Conservation (phyloP, 139 green algal species). For the Closterium sp. region DNA sequence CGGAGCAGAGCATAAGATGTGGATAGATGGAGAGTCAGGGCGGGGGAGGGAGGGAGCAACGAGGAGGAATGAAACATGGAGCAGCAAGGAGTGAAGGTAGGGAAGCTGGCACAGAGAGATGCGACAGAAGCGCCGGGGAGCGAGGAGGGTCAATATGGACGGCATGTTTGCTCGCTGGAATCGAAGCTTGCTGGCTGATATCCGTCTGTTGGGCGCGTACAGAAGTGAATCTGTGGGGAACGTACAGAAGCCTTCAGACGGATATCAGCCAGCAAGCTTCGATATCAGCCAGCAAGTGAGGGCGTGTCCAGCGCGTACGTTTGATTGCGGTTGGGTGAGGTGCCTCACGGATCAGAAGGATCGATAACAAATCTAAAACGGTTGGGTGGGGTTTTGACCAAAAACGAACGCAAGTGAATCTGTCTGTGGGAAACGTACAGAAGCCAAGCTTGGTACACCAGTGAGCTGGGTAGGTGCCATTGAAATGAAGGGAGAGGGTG, state of each 20-base stretch:
- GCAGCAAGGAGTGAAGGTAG: background rate
- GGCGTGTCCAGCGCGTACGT: no score
- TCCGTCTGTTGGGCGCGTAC: no score
- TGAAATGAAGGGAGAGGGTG: background rate
- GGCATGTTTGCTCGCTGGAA: no score
- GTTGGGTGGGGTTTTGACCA: no score
- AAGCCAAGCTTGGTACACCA: slow-evolving; percentile 27
- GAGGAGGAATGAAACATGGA: background rate
- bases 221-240: no score
- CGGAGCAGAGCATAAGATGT: background rate
- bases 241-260: background rate
- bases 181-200: no score
- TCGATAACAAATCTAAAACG: background rate
- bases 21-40: background rate
- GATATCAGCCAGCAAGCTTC: no score
- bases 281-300: no score
- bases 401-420: no score
- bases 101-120: no score
- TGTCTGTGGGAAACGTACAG: slow-evolving; percentile 7
- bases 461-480: slow-evolving; percentile 22
- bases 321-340: no score
- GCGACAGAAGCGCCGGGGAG: no score
- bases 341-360: background rate
- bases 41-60: background rate
- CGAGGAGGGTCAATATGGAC: background rate